These are phyloP conservation scores for Castanea crenata DNA, from an alignment of 306 rosid species.

Conservation along the genomic window DNA sequence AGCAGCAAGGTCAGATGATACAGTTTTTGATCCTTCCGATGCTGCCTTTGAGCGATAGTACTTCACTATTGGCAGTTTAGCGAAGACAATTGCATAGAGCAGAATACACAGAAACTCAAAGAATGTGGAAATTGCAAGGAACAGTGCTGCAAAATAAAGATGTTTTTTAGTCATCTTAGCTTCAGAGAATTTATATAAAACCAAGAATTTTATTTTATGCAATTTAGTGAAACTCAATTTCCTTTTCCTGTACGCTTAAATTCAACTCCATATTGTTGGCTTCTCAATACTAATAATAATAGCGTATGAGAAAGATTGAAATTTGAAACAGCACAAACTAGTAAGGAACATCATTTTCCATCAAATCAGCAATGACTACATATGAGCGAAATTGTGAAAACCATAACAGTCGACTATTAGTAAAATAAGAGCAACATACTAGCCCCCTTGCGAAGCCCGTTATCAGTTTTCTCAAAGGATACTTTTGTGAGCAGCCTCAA, in stretches of 20 bases:
- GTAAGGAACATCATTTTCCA: background rate
- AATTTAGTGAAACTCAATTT: no score
- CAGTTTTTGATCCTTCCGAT: conserved; percentile 80
- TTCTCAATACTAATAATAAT: background rate
- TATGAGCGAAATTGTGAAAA: background rate
- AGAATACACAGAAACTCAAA: conserved; percentile 59
- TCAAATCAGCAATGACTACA: background rate
- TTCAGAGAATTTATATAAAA: background rate
- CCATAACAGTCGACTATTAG: background rate
- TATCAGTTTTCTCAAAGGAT: conserved; percentile 50
- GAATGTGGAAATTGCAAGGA: conserved; percentile 51
- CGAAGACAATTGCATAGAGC: conserved; percentile 64
- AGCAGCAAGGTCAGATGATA: conserved; percentile 78
- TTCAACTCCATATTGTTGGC: background rate
- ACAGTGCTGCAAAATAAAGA: conserved; percentile 55
- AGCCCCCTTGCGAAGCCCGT: conserved; percentile 90
- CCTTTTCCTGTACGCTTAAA: background rate
- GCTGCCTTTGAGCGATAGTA: conserved; percentile 80
- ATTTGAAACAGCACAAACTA: background rate
- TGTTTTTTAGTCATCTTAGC: background rate
- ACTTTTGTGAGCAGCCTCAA: conserved; percentile 67
- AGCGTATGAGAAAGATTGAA: background rate
- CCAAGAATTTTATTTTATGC: no score
- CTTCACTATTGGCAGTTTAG: conserved; percentile 75
- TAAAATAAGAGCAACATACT: conserved; percentile 42